A percentile compares a stretch with the other conserved stretches of the same genome.
Evolutionary conservation across 495 filamentous ascomycete genomes (phyloP).

Genomic region (Penicillium alfredii): DNA sequence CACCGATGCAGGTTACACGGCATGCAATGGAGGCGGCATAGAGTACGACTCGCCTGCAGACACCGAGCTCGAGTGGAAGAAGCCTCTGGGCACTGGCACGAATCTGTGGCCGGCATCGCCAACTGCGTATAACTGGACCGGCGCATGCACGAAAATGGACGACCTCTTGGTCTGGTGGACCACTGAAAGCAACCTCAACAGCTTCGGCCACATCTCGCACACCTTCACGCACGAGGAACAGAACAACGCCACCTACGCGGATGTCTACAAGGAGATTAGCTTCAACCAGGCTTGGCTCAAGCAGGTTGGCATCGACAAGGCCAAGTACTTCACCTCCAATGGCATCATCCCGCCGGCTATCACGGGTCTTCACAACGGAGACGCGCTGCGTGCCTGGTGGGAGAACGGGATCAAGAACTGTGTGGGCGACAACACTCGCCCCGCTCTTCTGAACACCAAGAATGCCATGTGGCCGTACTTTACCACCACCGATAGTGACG

Average conservation of each 20-base stretch:
- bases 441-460: slow-evolving; percentile 40
- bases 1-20: slow-evolving; percentile 23
- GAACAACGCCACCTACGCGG: slow-evolving; percentile 55
- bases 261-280: slow-evolving; percentile 50
- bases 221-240: slow-evolving; percentile 57
- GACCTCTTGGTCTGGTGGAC: slow-evolving; percentile 46
- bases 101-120: slow-evolving; percentile 49
- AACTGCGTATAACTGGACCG: slow-evolving; percentile 42
- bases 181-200: slow-evolving; percentile 40
- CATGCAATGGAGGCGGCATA: slow-evolving; percentile 33
- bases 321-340: slow-evolving; percentile 38
- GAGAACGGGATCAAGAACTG: slow-evolving; percentile 54
- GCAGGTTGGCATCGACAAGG: slow-evolving; percentile 41
- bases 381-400: slow-evolving; percentile 53
- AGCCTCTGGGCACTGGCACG: slow-evolving; percentile 51
- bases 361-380: slow-evolving; percentile 60
- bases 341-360: slow-evolving; percentile 61
- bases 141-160: slow-evolving; percentile 44
- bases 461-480: slow-evolving; percentile 53
- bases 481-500: slow-evolving; percentile 44
- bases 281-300: slow-evolving; percentile 57
- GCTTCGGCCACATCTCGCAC: slow-evolving; percentile 53
- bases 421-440: slow-evolving; percentile 59
- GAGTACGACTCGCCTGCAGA: slow-evolving; percentile 34
- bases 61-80: slow-evolving; percentile 50